Percentiles rank a stretch among this genome's conserved stretches.
phyloP scores from a whole-genome alignment of 2,329 filamentous ascomycete species.

The Emergomyces orientalis region DNA sequence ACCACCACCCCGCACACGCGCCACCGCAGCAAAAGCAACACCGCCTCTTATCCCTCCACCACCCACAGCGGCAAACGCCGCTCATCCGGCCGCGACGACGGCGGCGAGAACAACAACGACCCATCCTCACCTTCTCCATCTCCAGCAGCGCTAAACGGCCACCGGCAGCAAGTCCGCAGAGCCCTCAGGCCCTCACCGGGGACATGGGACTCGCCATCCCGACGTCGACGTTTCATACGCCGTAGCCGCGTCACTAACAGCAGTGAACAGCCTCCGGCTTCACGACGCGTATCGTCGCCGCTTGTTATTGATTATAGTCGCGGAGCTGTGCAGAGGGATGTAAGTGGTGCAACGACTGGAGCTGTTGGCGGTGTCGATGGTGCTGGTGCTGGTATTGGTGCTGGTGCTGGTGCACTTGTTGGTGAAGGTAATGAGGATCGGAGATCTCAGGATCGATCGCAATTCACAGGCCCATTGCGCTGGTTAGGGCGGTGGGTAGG shows the following conservation, averaged over 20 bases:
- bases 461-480: slow-evolving; percentile 4
- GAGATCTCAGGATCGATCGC: neutral
- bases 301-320: neutral
- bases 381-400: neutral
- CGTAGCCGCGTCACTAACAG: neutral
- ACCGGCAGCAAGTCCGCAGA: neutral
- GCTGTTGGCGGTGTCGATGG: neutral
- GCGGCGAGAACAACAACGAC: neutral
- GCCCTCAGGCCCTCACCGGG: neutral
- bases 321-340: slow-evolving; percentile 1
- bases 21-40: slow-evolving; percentile 10
- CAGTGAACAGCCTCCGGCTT: neutral
- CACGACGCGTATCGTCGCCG: slow-evolving; percentile 2
- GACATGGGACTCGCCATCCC: slow-evolving; percentile 3
- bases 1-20: neutral
- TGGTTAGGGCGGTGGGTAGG: neutral
- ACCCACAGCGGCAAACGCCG: neutral
- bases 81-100: neutral
- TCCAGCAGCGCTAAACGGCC: neutral
- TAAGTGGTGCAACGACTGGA: neutral
- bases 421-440: neutral
- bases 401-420: neutral
- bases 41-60: neutral
- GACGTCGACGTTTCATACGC: neutral
- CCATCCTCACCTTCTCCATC: slow-evolving; percentile 1